Evolutionary conservation across 2,329 filamentous ascomycete species (phyloP).

Genomic region (Fusarium sp.): DNA sequence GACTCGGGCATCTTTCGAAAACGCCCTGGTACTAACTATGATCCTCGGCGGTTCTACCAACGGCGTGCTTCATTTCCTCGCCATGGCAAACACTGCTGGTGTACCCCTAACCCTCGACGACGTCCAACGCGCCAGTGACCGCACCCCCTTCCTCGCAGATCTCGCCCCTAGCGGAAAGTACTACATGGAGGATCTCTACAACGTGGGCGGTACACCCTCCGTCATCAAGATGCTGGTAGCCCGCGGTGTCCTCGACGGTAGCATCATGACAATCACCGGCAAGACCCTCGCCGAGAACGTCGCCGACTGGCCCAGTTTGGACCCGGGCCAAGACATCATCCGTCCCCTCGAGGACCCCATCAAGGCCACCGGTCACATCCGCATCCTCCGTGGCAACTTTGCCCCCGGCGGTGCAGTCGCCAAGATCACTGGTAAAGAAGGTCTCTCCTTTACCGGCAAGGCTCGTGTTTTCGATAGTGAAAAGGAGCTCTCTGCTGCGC

Average conservation of each 20-base stretch:
- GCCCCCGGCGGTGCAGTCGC: conserved; percentile 91
- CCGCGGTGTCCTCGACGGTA: conserved; percentile 79
- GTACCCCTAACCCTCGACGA: conserved; percentile 84
- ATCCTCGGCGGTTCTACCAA: conserved; percentile 92
- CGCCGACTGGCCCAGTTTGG: conserved; percentile 78
- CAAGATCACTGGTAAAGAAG: conserved; percentile 97
- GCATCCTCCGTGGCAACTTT: conserved; percentile 88
- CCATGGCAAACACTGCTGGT: conserved; percentile 88
- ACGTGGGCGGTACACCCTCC: conserved; percentile 85
- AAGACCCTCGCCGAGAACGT: conserved; percentile 87
- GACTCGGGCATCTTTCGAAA: conserved; percentile 85
- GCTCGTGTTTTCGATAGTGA: conserved; percentile 92
- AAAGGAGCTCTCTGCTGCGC: conserved; percentile 78
- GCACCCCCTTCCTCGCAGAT: conserved; percentile 88
- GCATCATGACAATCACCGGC: conserved; percentile 84
- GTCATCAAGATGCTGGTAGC: conserved; percentile 89
- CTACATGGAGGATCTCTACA: conserved; percentile 89
- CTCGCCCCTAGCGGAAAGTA: conserved; percentile 86
- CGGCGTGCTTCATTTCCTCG: conserved; percentile 87
- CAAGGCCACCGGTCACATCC: conserved; percentile 87
- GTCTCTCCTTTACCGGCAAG: conserved; percentile 81
- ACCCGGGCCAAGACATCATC: conserved; percentile 86
- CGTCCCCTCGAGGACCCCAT: conserved; percentile 81
- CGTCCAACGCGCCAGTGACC: conserved; percentile 82
- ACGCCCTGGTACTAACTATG: conserved; percentile 91